Base-by-base conservation (phyloP, 1,139 yeast genomes). In the Debaryomyces psychrophilus region DNA sequence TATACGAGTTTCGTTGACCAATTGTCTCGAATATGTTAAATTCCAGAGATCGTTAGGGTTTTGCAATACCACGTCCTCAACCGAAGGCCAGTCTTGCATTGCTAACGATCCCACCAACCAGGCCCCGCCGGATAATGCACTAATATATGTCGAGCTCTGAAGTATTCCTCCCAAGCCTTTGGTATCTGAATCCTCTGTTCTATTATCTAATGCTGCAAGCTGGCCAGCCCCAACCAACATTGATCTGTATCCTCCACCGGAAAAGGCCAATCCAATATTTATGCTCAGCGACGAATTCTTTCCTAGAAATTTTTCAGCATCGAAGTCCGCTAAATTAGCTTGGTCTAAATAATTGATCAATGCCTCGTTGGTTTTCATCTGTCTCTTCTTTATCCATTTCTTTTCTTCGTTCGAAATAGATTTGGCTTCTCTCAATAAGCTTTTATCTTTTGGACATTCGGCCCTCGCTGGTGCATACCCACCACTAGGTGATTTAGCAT, bases 201-300 rank as follows among this genome's bases (percentile, higher is more conserved):
- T 76, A 56, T 81, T 78, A 62, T 90, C 97, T 49, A 89, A 66
- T 0, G 93, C 97, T 12, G 92, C 73, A 35, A 90, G 66, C 63
- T 85, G 83, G 35, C 97, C 97, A 1, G 96, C 97, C n/a, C 96
- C 96, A 46, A 76, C 68, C 36, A 90, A 68, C 96, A 90, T 88
- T 43, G 97, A 96, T 49, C 97, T 78, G 67, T 88, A 90, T 3
- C 97, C 95, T 58, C 97, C 97, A 34, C 97, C 97, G 5, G 93
- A 83, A 60, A 88, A 86, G 3, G 96, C 90, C 17, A 90, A 60
- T 3, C 86, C 97, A 45, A 89, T 73, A 43, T 69, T 75, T 45
- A 79, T 72, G 26, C 77, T 67, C 37, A 64, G 52, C 50, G 64
- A 69, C 57, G 47, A 67, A 61, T 59, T 55, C 9, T 58, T 54